phyloP scores from a whole-genome alignment of 768 basidiomycete species.

The Trametes elegans region DNA sequence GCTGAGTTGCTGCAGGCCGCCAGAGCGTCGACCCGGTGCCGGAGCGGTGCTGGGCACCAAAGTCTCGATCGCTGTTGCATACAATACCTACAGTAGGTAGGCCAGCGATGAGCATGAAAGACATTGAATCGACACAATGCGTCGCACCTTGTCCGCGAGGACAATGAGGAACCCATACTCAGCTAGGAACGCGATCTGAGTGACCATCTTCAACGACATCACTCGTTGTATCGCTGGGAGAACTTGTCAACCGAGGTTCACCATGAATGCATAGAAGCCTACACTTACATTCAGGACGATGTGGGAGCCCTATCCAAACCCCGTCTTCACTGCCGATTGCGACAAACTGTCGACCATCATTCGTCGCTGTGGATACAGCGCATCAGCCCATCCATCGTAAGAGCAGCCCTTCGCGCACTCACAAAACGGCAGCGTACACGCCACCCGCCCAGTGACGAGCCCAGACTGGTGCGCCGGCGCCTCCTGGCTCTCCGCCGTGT shows the following conservation, averaged over 20 bases:
- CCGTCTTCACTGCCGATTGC: slow-evolving; percentile 50
- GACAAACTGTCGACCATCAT: slow-evolving; percentile 40
- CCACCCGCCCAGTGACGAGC: slow-evolving; percentile 38
- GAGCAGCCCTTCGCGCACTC: slow-evolving; percentile 12
- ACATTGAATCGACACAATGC: neutral
- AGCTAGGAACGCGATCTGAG: slow-evolving; percentile 46
- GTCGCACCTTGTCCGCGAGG: slow-evolving; percentile 41
- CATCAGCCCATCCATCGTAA: neutral
- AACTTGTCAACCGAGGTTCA: neutral
- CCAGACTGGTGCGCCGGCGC: slow-evolving; percentile 28
- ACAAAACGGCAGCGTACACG: slow-evolving; percentile 49
- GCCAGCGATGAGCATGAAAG: neutral
- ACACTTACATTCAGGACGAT: slow-evolving; percentile 36
- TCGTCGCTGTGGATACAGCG: slow-evolving; percentile 30
- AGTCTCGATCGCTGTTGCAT: slow-evolving; percentile 48
- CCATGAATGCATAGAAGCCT: neutral
- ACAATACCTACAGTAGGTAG: slow-evolving; percentile 30
- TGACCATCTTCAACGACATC: slow-evolving; percentile 44
- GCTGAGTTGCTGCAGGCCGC: slow-evolving; percentile 43
- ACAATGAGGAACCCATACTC: slow-evolving; percentile 49
- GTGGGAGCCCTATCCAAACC: slow-evolving; percentile 47
- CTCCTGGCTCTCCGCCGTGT: slow-evolving; percentile 36
- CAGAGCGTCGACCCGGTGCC: slow-evolving; percentile 27
- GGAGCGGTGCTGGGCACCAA: slow-evolving; percentile 40
- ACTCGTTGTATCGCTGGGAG: slow-evolving; percentile 41